phyloP scores from a whole-genome alignment of 2,329 filamentous ascomycete species.

The Clathrospora elynae region DNA sequence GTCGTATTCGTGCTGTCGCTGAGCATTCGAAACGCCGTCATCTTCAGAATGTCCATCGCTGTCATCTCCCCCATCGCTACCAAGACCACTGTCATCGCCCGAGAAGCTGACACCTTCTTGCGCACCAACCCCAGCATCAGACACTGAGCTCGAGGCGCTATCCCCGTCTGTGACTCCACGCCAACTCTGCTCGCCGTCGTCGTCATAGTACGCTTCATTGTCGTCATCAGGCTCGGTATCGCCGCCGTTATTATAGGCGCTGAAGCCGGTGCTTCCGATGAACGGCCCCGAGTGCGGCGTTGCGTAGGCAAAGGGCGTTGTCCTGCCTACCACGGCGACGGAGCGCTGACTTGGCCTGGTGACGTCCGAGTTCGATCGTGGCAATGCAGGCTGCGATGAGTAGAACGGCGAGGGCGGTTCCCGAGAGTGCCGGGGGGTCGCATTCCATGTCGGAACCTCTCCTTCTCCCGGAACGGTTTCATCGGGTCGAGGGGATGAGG shows the following conservation, averaged over 20 bases:
- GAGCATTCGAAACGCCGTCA: constrained; percentile 13
- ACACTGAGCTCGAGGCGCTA: constrained; percentile 29
- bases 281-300: constrained; percentile 67
- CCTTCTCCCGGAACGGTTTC: constrained; percentile 24
- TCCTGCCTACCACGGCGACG: constrained; percentile 34
- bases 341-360: constrained; percentile 52
- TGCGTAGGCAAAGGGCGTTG: constrained; percentile 71
- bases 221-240: constrained; percentile 46
- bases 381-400: constrained; percentile 37
- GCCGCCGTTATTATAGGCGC: constrained; percentile 33
- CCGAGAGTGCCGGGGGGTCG: constrained; percentile 53
- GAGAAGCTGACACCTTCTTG: constrained; percentile 43
- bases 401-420: constrained; percentile 52
- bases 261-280: constrained; percentile 35
- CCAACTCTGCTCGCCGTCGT: constrained; percentile 40
- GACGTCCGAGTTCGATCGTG: constrained; percentile 40
- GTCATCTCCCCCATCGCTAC: constrained; percentile 33
- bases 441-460: constrained; percentile 38
- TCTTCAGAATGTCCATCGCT: constrained; percentile 18
- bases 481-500: constrained; percentile 32
- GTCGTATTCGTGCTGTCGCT: constrained; percentile 15
- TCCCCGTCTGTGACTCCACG: constrained; percentile 35
- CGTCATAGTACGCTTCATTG: constrained; percentile 38
- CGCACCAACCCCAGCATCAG: constrained; percentile 22
- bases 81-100: constrained; percentile 45